These are phyloP conservation scores for Boletus pseudopeckii DNA, from an alignment of 768 basidiomycete species.

Conservation along the genomic window DNA sequence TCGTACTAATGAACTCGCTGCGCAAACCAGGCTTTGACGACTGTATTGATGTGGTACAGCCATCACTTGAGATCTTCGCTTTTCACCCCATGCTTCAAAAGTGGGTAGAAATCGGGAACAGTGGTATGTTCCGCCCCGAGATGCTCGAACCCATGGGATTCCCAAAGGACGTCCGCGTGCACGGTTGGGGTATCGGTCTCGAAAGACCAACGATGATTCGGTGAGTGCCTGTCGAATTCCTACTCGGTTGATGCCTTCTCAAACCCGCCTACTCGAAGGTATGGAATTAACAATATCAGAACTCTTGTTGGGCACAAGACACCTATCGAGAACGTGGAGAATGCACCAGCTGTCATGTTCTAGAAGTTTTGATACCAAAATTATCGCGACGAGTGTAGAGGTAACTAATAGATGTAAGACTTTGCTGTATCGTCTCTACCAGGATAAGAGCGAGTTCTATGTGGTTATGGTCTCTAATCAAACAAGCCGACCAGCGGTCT, in stretches of 20 bases:
- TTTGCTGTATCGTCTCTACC: not conserved
- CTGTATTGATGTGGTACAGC: constrained; percentile 42
- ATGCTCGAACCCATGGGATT: constrained; percentile 99
- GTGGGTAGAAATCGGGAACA: constrained; percentile 99
- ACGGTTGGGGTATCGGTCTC: constrained; percentile 93
- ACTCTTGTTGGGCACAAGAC: constrained; percentile 98
- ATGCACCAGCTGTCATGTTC: constrained; percentile 87
- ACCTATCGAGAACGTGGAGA: constrained; percentile 83
- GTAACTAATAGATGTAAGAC: constrained; percentile 5
- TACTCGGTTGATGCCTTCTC: not conserved
- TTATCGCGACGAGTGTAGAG: not conserved
- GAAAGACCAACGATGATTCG: constrained; percentile 99
- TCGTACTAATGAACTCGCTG: not conserved
- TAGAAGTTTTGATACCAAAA: constrained; percentile 36
- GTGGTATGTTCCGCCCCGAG: constrained; percentile 99
- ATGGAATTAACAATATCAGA: constrained; percentile 96
- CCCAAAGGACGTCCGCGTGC: constrained; percentile 92
- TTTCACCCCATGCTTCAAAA: constrained; percentile 92
- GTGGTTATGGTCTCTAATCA: not conserved
- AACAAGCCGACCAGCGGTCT: constrained; percentile 8
- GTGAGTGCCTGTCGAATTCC: constrained; percentile 40
- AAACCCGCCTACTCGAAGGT: constrained; percentile 44
- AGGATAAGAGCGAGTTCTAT: not conserved
- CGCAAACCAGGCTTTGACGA: not conserved
- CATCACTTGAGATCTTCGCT: constrained; percentile 96